phyloP scores from a whole-genome alignment of 116 monocot species.

The Phalaenopsis hybrid region DNA sequence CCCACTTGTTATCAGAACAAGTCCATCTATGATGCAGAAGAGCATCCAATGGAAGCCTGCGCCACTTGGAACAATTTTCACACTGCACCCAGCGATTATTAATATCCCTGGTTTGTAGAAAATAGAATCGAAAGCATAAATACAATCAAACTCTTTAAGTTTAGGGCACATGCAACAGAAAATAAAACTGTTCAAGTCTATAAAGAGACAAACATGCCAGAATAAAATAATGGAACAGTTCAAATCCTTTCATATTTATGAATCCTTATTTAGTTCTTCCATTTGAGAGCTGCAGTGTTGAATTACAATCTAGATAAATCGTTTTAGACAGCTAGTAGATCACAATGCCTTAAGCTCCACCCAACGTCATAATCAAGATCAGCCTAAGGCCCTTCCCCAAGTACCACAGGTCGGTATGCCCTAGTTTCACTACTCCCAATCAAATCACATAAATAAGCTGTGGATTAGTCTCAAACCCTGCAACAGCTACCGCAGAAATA shows the following conservation, averaged over 20 bases:
- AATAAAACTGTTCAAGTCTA: neutral
- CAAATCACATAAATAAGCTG: neutral
- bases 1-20: conserved; percentile 71
- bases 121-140: conserved; percentile 1
- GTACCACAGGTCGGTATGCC: too few species aligned
- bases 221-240: too few species aligned
- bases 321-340: too few species aligned
- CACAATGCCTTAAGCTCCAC: too few species aligned
- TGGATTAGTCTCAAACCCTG: neutral
- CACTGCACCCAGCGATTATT: conserved; percentile 79
- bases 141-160: neutral
- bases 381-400: too few species aligned
- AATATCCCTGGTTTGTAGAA: conserved; percentile 29
- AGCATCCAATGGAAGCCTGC: conserved; percentile 61
- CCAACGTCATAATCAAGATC: too few species aligned
- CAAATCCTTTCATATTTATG: neutral
- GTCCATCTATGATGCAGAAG: conserved; percentile 63
- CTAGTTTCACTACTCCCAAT: neutral
- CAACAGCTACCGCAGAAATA: neutral
- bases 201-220: neutral
- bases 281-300: too few species aligned
- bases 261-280: neutral
- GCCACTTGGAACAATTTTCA: conserved; percentile 78
- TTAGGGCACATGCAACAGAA: neutral
- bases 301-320: too few species aligned